Evolutionary conservation across 495 filamentous ascomycete species (phyloP), one percentile per base, ranked within the genome.

Genomic region (Neurospora sp.): DNA sequence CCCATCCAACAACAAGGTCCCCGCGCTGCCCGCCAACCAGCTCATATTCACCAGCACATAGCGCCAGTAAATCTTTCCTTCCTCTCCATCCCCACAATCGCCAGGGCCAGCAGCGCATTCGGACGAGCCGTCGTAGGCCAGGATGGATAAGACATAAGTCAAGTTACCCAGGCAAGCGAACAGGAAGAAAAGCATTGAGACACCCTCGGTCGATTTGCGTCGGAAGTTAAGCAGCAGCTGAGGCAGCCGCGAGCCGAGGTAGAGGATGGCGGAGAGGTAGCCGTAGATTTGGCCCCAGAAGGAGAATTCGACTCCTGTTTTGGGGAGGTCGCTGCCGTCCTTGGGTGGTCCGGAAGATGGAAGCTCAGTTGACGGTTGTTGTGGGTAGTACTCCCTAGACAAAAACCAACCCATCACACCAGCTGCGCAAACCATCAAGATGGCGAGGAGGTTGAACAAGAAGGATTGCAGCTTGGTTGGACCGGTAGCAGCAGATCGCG

Each of bases 111-210:
- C 81, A 10, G 71, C 80, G 76, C 89, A 90, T 41, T 84, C 80
- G 5, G 95, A 91, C 23, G 54, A 66, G 14, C 54, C 54, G 23
- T 93, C 91, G 78, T 92, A 97, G 8, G 93, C 94, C 66, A 98
- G 83, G 49, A 99, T 98, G n/a, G 89, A 92, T 20, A 97, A 79
- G 6, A 98, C 94, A 78, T 96, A 99, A 0, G 95, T 97, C 72
- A 95, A 76, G 78, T 99, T 99, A 4, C 96, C 96, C 27, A 98
- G 87, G 80, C 94, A 97, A 9, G 95, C 96, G 79, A 99, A 99
- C 20, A 98, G 84, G 84, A 99, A 99, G 84, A 99, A 99, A 0
- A 99, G 85, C 77, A 97, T 86, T 23, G 92, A 94, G 6, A 99
- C 90, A 3, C 95, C 96, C 39, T 97, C 95, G 2, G 94, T 97